Evolutionary conservation across 352 stramenopile genomes (phyloP).

Genomic region (Phytopythium ostracodes): DNA sequence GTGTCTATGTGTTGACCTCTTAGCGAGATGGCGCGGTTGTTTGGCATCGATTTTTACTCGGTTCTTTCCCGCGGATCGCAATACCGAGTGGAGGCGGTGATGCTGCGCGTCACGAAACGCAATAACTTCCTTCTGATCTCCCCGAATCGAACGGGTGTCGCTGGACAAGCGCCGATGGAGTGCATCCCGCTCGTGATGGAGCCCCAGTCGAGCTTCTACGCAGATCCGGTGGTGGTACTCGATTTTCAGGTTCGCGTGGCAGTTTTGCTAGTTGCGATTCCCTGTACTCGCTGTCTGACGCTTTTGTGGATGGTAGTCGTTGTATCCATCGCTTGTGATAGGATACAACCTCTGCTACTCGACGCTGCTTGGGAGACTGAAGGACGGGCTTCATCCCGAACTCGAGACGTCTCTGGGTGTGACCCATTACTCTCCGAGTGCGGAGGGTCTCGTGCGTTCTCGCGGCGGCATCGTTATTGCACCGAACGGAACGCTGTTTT

Average conservation of each 20-base stretch:
- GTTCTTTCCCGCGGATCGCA: constrained; percentile 91
- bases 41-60: constrained; percentile 94
- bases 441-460: constrained; percentile 42
- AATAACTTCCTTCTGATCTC: constrained; percentile 86
- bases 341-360: constrained; percentile 99
- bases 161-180: constrained; percentile 89
- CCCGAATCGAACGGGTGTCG: constrained; percentile 78
- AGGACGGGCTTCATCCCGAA: constrained; percentile 65
- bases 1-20: constrained; percentile 78
- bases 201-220: constrained; percentile 94
- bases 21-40: constrained; percentile 91
- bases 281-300: neutral
- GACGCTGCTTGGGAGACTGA: constrained; percentile 92
- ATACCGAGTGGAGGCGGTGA: constrained; percentile 91
- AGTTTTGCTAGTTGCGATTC: neutral
- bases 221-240: constrained; percentile 97
- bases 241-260: constrained; percentile 90
- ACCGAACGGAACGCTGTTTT: constrained; percentile 96
- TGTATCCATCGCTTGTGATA: constrained; percentile 99
- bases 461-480: constrained; percentile 58
- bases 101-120: constrained; percentile 89
- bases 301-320: constrained; percentile 54
- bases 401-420: constrained; percentile 68
- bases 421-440: constrained; percentile 38
- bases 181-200: constrained; percentile 94